These are phyloP conservation scores for Penstemon newberryi DNA, from an alignment of 257 asterid species.

Conservation along the genomic window DNA sequence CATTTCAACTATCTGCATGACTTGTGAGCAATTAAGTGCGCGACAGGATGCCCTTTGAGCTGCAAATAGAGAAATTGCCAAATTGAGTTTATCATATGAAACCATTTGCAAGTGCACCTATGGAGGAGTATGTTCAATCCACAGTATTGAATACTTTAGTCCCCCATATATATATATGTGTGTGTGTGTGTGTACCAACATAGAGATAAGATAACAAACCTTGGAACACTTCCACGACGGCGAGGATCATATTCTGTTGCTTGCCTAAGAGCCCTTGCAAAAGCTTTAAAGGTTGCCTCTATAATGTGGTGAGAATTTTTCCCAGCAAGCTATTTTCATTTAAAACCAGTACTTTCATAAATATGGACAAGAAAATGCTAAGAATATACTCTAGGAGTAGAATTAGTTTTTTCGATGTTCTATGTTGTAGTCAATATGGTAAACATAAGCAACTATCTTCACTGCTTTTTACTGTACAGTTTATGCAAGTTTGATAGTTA, in stretches of 20 bases:
- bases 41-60: slow-evolving; percentile 84
- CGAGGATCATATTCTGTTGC: slow-evolving; percentile 89
- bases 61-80: slow-evolving; percentile 35
- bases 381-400: neutral
- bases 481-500: no score
- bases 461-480: neutral
- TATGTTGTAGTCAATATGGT: neutral
- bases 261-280: slow-evolving; percentile 98
- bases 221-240: slow-evolving; percentile 83
- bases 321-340: slow-evolving; percentile 72
- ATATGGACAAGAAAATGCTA: neutral
- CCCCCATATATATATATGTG: neutral
- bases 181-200: no score
- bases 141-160: no score
- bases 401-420: neutral
- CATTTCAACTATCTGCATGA: slow-evolving; percentile 2
- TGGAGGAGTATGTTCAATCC: no score
- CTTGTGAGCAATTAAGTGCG: slow-evolving; percentile 45
- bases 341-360: slow-evolving; percentile 3
- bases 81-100: slow-evolving; percentile 11
- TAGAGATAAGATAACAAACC: slow-evolving; percentile 42
- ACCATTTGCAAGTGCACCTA: neutral
- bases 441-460: no score
- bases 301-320: slow-evolving; percentile 95
- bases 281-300: slow-evolving; percentile 98